These are phyloP conservation scores for Ammopiptanthus mongolicus DNA, from an alignment of 306 rosid species.

Conservation along the genomic window DNA sequence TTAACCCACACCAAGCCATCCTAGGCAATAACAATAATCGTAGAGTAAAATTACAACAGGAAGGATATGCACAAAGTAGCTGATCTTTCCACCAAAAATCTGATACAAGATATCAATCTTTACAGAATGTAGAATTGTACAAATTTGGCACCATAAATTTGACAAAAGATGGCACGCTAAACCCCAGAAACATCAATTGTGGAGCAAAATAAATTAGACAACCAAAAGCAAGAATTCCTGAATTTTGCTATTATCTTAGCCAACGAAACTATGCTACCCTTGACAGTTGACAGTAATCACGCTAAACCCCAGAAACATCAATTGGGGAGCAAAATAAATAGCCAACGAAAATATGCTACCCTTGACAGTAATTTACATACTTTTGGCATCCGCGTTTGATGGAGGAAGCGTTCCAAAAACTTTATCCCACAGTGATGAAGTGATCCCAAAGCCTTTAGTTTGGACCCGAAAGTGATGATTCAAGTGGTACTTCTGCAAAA, in stretches of 20 bases:
- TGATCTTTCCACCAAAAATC: constrained; percentile 18
- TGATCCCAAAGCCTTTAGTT: constrained; percentile 82
- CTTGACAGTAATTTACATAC: constrained; percentile 35
- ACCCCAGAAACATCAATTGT: constrained; percentile 15
- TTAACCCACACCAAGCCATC: neutral
- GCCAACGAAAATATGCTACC: constrained; percentile 26
- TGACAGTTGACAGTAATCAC: constrained; percentile 3
- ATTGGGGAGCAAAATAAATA: constrained; percentile 23
- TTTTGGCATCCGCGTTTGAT: constrained; percentile 47
- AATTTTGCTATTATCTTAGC: constrained; percentile 37
- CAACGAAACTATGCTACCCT: constrained; percentile 25
- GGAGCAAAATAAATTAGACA: constrained; percentile 27
- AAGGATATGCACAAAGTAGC: constrained; percentile 14
- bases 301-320: neutral
- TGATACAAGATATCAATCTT: constrained; percentile 4
- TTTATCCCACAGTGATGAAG: constrained; percentile 86
- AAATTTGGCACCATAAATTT: constrained; percentile 35
- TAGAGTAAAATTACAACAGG: neutral
- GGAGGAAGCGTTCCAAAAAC: constrained; percentile 85
- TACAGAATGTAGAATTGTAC: constrained; percentile 18
- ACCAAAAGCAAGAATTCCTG: constrained; percentile 16
- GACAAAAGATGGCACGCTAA: constrained; percentile 31
- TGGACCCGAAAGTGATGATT: constrained; percentile 91
- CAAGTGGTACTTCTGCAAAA: constrained; percentile 79
- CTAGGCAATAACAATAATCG: neutral